Conservation (phyloP, 306 rosid species). For the Quercus alba region DNA sequence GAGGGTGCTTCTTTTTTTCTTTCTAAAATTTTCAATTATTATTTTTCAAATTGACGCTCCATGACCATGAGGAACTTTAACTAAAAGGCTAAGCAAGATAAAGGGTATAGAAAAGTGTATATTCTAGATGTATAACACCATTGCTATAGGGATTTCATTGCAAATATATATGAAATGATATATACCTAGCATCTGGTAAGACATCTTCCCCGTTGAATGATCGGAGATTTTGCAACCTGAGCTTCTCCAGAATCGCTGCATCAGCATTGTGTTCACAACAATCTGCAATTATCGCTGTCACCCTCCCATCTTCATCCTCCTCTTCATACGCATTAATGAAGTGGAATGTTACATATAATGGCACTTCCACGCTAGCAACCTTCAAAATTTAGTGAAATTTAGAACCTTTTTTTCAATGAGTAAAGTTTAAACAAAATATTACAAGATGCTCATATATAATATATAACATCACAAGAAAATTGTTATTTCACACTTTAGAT, state of each 20-base stretch:
- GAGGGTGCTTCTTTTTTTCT: no score
- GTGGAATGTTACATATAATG: slow-evolving; percentile 77
- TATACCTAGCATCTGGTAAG: slow-evolving; percentile 85
- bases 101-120: not conserved
- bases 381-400: slow-evolving; percentile 10
- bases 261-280: slow-evolving; percentile 87
- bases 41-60: not conserved
- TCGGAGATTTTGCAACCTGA: slow-evolving; percentile 66
- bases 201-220: slow-evolving; percentile 49
- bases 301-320: slow-evolving; percentile 77
- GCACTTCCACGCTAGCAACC: slow-evolving; percentile 93
- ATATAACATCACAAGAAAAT: not conserved
- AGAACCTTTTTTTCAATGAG: no score
- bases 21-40: not conserved
- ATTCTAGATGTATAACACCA: not conserved
- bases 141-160: no score
- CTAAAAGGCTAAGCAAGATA: not conserved
- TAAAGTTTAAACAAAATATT: no score
- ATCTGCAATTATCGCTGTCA: slow-evolving; percentile 61
- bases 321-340: slow-evolving; percentile 92
- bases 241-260: slow-evolving; percentile 57
- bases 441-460: not conserved
- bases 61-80: not conserved
- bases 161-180: not conserved
- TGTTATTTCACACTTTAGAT: no score